Base-by-base conservation (phyloP, 768 basidiomycete species). In the Cubamyces sp. region DNA sequence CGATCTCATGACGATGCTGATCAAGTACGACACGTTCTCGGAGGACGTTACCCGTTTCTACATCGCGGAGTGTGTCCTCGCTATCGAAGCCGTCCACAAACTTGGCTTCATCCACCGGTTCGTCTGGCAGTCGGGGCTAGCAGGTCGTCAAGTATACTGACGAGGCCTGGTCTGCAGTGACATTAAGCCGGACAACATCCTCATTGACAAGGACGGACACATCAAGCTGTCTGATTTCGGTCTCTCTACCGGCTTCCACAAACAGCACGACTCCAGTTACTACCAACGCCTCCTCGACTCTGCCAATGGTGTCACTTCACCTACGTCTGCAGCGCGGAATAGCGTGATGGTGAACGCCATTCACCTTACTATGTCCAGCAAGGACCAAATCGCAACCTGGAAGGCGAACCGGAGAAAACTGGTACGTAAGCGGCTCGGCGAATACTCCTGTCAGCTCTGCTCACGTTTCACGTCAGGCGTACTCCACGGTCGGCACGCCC, bases 1-100 rank as follows among this genome's bases (percentile, higher is more conserved):
- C 34, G 97, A 99, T 74, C 81, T 98, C 64, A 98, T 99, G 97
- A 97, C 96, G 4, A 98, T 98, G 96, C 82, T 98, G 60, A 98
- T 98, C 82, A 98, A 98, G 77, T 98, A 98, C 76, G 97, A 98
- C 73, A 97, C 96, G 0, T 98, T 98, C 77, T 92, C 92, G 0
- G 96, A 98, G 76, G 97, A 98, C 69, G 96, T 98, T 15, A 94
- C 94, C 58, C 85, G 96, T 54, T 98, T 98, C 75, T 98, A 99
- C 76, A 94, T 99, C 71, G 97, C 97, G n/a, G 90, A 99, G 77
- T 98, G 95, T 76, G 91, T 96, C 52, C 82, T 98, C 18, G 97
- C 97, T 8, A 98, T 99, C 64, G 96, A 98, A 73, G 94, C 96
- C 3, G 96, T 99, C 3, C 96, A 99, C 76, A 87, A 92, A 67